A percentile compares a stretch with the other conserved stretches of the same genome.
Evolutionary conservation across 2,329 filamentous ascomycete species (phyloP).

Genomic region (Tricladium varicosporioides): DNA sequence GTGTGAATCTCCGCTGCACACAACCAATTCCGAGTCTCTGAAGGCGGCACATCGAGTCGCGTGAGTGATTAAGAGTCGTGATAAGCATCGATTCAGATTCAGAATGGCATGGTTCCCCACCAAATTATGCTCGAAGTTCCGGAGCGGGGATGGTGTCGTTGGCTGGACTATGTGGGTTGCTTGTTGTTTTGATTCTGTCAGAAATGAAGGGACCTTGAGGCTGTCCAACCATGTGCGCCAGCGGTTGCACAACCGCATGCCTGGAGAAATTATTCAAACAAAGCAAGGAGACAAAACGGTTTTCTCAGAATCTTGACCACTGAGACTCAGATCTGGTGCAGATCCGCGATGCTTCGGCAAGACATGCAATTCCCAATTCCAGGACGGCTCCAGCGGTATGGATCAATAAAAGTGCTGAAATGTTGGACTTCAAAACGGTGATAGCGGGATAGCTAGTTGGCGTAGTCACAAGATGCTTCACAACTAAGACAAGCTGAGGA

Average conservation of each 20-base stretch:
- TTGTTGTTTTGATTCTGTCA: not conserved
- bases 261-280: not conserved
- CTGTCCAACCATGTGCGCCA: not conserved
- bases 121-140: not conserved
- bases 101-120: not conserved
- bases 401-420: not conserved
- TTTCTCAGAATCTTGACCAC: not conserved
- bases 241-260: not conserved
- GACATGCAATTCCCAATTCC: not conserved
- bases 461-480: not conserved
- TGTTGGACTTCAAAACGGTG: too few species aligned
- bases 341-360: not conserved
- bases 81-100: not conserved
- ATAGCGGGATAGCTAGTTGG: not conserved
- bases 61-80: not conserved
- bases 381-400: not conserved
- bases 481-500: not conserved
- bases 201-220: not conserved
- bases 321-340: not conserved
- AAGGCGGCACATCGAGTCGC: not conserved
- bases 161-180: not conserved
- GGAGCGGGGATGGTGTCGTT: not conserved
- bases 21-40: not conserved
- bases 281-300: not conserved
- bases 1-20: not conserved